Conservation (phyloP, 441 rosid genomes). For the Hura crepitans region DNA sequence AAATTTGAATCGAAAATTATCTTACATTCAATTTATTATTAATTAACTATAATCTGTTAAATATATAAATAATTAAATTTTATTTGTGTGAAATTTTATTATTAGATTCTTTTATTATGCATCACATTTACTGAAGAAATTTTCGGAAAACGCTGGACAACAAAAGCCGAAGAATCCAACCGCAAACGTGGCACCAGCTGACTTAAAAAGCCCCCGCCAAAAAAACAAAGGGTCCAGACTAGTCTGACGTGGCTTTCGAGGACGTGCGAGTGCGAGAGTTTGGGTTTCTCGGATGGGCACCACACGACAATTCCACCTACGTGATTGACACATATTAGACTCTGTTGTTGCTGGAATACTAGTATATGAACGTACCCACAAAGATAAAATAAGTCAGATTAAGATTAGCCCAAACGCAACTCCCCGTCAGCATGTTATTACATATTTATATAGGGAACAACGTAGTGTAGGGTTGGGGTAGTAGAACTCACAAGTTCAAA, state of each 20-base stretch:
- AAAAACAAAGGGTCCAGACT: not conserved
- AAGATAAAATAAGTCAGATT: too few species aligned
- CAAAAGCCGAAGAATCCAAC: not conserved
- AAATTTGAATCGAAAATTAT: too few species aligned
- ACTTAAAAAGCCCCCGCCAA: not conserved
- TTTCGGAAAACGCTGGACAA: too few species aligned
- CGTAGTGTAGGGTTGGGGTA: not conserved
- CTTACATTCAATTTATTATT: too few species aligned
- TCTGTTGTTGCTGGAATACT: not conserved
- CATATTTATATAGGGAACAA: too few species aligned
- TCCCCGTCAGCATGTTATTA: too few species aligned
- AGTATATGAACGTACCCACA: not conserved
- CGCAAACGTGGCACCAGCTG: not conserved
- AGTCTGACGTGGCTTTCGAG: slow-evolving; percentile 32
- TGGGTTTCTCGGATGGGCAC: slow-evolving; percentile 12
- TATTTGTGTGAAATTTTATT: too few species aligned
- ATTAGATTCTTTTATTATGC: too few species aligned
- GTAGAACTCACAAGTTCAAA: not conserved
- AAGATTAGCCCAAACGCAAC: too few species aligned
- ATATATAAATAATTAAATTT: too few species aligned
- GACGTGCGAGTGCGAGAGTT: not conserved
- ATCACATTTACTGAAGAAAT: too few species aligned
- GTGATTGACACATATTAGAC: slow-evolving; percentile 6
- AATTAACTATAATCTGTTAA: too few species aligned
- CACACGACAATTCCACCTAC: slow-evolving; percentile 28